Evolutionary conservation across 1,284 basidiomycete species (phyloP).

Genomic region (Wallemia hederae): DNA sequence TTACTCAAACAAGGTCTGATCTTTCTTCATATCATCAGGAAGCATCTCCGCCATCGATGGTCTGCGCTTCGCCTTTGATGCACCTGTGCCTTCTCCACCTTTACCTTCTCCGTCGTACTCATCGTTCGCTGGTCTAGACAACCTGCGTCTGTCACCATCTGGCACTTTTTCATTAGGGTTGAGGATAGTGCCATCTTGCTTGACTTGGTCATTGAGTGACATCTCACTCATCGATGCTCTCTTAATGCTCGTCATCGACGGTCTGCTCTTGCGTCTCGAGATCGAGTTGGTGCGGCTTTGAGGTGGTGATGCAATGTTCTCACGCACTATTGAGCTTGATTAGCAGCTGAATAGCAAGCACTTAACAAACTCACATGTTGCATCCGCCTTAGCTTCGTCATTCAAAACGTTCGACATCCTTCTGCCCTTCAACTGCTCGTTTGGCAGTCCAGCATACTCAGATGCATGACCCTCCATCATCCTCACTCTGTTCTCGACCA

Average conservation of each 20-base stretch:
- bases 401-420: not conserved
- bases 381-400: not conserved
- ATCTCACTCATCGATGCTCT: slow-evolving; percentile 1
- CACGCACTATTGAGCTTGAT: not conserved
- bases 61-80: not conserved
- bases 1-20: not conserved
- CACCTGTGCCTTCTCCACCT: not conserved
- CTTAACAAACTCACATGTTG: not conserved
- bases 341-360: not conserved
- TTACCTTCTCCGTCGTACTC: not conserved
- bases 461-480: not conserved
- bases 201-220: not conserved
- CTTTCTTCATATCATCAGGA: not conserved
- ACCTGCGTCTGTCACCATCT: not conserved
- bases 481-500: not conserved
- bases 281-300: not conserved
- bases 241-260: not conserved
- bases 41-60: not conserved
- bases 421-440: not conserved
- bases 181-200: not conserved
- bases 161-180: not conserved
- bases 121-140: not conserved
- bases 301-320: not conserved
- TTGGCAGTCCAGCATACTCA: not conserved
- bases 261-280: not conserved